Conservation (phyloP, 176 grass and related monocot genomes). For the Zea mays region DNA sequence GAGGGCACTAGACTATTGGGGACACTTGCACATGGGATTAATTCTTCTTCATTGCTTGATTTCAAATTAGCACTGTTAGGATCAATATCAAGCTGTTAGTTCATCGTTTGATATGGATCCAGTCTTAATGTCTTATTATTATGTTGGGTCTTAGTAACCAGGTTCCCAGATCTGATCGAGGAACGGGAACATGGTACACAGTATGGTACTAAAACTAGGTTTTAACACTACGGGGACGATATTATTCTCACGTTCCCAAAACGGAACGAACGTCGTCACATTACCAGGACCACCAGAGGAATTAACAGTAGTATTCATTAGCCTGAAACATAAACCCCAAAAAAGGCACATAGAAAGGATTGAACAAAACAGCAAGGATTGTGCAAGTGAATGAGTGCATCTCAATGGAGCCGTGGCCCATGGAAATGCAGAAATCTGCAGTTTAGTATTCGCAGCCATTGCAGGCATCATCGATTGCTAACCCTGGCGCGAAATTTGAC, state of each 20-base stretch:
- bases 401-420: not conserved
- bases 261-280: not conserved
- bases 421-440: slow-evolving; percentile 4
- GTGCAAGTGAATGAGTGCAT: not conserved
- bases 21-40: not conserved
- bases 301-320: not conserved
- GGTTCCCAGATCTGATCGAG: no score
- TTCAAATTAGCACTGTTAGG: not conserved
- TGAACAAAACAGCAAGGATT: not conserved
- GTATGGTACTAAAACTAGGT: no score
- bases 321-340: not conserved
- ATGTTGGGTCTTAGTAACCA: no score
- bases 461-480: not conserved
- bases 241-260: no score
- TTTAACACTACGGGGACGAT: no score
- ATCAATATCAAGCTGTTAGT: no score
- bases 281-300: not conserved
- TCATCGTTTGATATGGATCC: no score
- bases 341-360: not conserved
- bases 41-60: not conserved
- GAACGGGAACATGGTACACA: no score
- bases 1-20: not conserved
- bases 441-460: not conserved
- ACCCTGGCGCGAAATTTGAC: not conserved
- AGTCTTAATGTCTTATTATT: not conserved